These are phyloP conservation scores for Eucalyptus tenuipes DNA, from an alignment of 345 rosid species.

Conservation along the genomic window DNA sequence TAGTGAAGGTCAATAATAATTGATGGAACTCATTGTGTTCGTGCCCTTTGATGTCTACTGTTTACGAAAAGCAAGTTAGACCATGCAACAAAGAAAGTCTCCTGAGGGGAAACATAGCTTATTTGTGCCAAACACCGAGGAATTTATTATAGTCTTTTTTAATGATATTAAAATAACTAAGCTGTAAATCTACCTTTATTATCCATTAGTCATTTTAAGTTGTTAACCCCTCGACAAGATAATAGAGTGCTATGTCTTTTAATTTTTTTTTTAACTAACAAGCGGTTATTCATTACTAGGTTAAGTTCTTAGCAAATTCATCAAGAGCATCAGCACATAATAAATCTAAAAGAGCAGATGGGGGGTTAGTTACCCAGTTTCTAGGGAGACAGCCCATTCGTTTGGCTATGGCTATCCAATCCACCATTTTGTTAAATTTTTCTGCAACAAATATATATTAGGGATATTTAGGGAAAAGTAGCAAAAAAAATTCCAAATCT, in stretches of 20 bases:
- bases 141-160: background rate
- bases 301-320: too few relatives aligned
- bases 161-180: too few relatives aligned
- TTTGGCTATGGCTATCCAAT: too few relatives aligned
- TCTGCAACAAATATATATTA: background rate
- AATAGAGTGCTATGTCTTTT: background rate
- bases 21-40: background rate
- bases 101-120: background rate
- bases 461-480: background rate
- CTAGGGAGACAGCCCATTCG: too few relatives aligned
- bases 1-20: too few relatives aligned
- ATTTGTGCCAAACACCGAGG: background rate
- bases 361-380: too few relatives aligned
- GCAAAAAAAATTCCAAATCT: too few relatives aligned
- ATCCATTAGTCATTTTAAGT: background rate
- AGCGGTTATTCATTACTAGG: too few relatives aligned
- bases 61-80: background rate
- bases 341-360: too few relatives aligned
- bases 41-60: background rate
- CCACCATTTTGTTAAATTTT: background rate
- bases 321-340: too few relatives aligned
- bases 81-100: background rate
- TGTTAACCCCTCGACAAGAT: background rate
- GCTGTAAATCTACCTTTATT: background rate
- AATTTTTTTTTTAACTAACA: background rate